Base-by-base conservation (phyloP, 2,329 filamentous ascomycete species). In the Xenoacremonium recifei region DNA sequence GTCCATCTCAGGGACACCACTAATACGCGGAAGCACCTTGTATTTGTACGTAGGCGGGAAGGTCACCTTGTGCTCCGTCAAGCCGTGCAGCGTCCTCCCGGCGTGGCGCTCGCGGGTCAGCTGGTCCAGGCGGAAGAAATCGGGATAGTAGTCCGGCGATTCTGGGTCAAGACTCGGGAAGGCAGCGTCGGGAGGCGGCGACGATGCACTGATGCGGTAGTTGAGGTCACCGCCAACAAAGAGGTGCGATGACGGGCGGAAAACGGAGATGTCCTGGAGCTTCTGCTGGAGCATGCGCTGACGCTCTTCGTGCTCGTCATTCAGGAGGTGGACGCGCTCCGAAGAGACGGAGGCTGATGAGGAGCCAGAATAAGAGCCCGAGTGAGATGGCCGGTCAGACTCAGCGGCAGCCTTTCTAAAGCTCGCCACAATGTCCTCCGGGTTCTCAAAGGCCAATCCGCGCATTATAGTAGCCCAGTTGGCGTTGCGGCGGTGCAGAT, bases 11-110 rank as follows among this genome's bases (percentile, higher is more conserved):
- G 48, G 50, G 17, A 48, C 53, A 31, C 67, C 60, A 62, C 57
- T 39, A 30, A 50, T 54, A 37, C 65, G 57, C 35, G 38, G 63
- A 49, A 46, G 51, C 23, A 76, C 64, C 23, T 76, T 75, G 63
- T 93, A 95, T 66, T 99, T 99, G 73, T 99, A 99, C 0, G 93
- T 96, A 1, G 93, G 93, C 2, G 90, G 86, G 58, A 97, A 99
- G 4, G 65, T 66, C 44, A 97, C 81, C 1, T 77, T 70, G 1
- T 83, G 79, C 67, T 99, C 93, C 9, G 71, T 69, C 23, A 99
- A 71, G 4, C 88, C 84, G 49, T 97, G 90, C 18, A 95, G 70
- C 3, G 87, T 89, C 13, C 82, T 77, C 1, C 83, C 81, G 1
- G 82, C 82, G 4, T 65, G 65, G 39, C 80, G 80, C 65, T 97